Evolutionary conservation across 2,329 filamentous ascomycete species (phyloP), one percentile per base, ranked within the genome.

Genomic region (Macroventuria anomochaeta): DNA sequence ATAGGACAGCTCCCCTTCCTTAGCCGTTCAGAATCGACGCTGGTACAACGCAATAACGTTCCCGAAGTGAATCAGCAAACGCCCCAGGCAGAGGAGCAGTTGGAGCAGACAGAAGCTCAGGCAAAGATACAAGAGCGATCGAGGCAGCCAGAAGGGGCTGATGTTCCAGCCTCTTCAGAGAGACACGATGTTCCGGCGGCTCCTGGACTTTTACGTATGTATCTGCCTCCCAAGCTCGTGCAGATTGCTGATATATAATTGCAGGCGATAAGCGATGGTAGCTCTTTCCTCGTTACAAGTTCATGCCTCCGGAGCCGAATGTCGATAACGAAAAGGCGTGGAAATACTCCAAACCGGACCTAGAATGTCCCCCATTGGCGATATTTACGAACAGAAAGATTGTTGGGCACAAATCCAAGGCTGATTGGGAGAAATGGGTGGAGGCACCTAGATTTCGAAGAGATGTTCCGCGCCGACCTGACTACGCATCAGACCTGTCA

Each of bases 221-320:
- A 1, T n/a, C 6, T 11, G 1, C n/a, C 13, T 13, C 11, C 4
- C 12, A 8, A 5, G 11, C 7, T 23, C 3, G 7, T 20, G 7
- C 20, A 47, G 2, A 15, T 34, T 23, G n/a, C 38, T 53, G 8
- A 53, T 12, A 5, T 11, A 15, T 6, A 10, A 21, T 11, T 23
- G n/a, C 6, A 49, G 44, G 25, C 23, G 51, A 54, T 12, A 20
- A 26, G 28, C 39, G 44, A 41, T 34, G 51, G 34, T 54, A 36
- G 28, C 40, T 40, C 40, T 39, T n/a, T 40, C 51, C 51, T 26
- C 51, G 44, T 21, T 54, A 49, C 23, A 39, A 26, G 11, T 44
- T 49, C 13, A 18, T 33, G 26, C 26, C 26, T 11, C 6, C 6
- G 2, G 26, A 32, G 8, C 15, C 39, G 13, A 28, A 12, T 2